Evolutionary conservation across 2,329 filamentous ascomycete species (phyloP).

Genomic region (Penicillium verrucosum): DNA sequence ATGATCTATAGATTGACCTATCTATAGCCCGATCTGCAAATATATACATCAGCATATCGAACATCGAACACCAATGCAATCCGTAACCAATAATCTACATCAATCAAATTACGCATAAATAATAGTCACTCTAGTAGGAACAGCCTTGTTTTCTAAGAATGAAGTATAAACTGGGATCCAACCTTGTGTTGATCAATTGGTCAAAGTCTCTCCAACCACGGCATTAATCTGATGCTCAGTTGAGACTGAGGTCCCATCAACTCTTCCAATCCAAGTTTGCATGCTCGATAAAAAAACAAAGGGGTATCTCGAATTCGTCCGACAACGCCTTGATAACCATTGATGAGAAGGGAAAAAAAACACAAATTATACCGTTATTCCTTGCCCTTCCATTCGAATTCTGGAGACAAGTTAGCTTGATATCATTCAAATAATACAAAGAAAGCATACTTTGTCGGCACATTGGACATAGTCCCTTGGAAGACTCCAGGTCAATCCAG

Average conservation of each 20-base stretch:
- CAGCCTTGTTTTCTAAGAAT: neutral
- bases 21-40: neutral
- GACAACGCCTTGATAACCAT: slow-evolving; percentile 4
- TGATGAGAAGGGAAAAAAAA: neutral
- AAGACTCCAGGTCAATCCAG: slow-evolving; percentile 93
- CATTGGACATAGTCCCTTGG: slow-evolving; percentile 95
- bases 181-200: neutral
- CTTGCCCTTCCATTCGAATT: slow-evolving; percentile 53
- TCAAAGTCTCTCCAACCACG: neutral
- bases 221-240: neutral
- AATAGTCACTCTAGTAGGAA: neutral
- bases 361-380: slow-evolving; percentile 22
- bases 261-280: neutral
- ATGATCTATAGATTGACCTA: neutral
- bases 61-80: neutral
- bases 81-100: neutral
- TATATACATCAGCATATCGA: neutral
- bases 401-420: slow-evolving; percentile 31
- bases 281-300: neutral
- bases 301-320: slow-evolving; percentile 6
- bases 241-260: neutral
- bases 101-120: neutral
- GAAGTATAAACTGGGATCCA: neutral
- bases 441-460: slow-evolving; percentile 76
- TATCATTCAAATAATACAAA: neutral